Evolutionary conservation across 257 asterid genomes (phyloP), one percentile per base, ranked within the genome.

Genomic region (Ocimum tenuiflorum): DNA sequence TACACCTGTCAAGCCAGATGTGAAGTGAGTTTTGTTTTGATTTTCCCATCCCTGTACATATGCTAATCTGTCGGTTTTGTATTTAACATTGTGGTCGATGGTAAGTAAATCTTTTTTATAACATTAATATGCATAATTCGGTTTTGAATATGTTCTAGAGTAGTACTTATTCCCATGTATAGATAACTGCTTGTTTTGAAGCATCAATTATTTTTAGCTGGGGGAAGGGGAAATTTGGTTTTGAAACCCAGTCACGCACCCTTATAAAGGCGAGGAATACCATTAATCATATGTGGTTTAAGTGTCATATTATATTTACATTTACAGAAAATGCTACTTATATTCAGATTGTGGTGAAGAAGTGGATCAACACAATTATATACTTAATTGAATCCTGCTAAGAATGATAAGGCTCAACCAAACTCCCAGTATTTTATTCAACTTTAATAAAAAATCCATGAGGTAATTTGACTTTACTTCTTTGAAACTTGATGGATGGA

Each of bases 1-100:
- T 39, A 81, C 88, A 27, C 94, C 85, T 4, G 89, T 92, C 74
- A 89, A 92, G 82, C 96, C 84, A 23, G 97, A 92, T 82, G 85
- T 77, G 67, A 92, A 87, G 98, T 89, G 75, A 87, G 97, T 69
- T 62, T 53, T 60, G 39, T 56, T 17, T 52, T 15, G 4, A 13
- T 35, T 42, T 43, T 2, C 50, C 12, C 4, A 17, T 15, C 9
- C 0, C 0, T 38, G 13, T 19, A 9, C 8, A 15, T 31, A 7
- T 65, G 29, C 38, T 18, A 11, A 65, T 79, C 49, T 35, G 38
- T 29, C 53, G 17, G 42, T 27, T 43, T 63, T 63, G 46, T 15
- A 13, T 20, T 43, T 59, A 39, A 45, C 43, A 63, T 72, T 20
- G 33, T 20, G 47, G 43, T 55, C 24, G 48, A 27, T 48, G 61